phyloP scores from a whole-genome alignment of 257 asterid species.

The Solanum lignicaule region DNA sequence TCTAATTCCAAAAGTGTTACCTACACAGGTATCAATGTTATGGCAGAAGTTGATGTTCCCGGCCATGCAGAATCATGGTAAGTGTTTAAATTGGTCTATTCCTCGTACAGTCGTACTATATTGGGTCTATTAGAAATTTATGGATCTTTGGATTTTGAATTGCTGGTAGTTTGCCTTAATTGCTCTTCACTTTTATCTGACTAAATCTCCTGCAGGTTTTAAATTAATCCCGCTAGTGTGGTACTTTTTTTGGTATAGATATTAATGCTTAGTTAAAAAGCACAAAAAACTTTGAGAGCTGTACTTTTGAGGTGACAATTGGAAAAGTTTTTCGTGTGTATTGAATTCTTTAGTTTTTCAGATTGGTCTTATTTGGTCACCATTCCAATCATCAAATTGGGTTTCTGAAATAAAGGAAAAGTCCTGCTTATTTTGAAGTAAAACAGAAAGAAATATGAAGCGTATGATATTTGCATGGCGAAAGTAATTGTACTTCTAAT shows the following conservation, averaged over 20 bases:
- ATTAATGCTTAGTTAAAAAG: neutral
- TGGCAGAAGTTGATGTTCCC: slow-evolving; percentile 97
- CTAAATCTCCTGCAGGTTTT: neutral
- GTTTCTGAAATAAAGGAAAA: neutral
- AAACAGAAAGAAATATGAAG: neutral
- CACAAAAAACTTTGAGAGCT: neutral
- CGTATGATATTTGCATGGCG: neutral
- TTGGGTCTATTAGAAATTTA: neutral
- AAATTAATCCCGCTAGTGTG: neutral
- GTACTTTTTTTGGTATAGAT: neutral
- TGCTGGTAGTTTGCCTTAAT: neutral
- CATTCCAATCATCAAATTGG: neutral
- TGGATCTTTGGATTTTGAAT: neutral
- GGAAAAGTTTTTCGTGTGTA: neutral
- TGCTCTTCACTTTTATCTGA: neutral
- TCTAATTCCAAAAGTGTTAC: neutral
- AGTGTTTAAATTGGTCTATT: neutral
- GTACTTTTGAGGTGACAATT: neutral
- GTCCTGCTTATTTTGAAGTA: neutral
- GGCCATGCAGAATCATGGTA: slow-evolving; percentile 97
- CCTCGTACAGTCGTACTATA: neutral
- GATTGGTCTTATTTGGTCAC: neutral
- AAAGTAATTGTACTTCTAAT: neutral
- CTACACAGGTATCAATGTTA: slow-evolving; percentile 67
- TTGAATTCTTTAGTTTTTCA: neutral